A percentile compares a stretch with the other conserved stretches of the same genome.
phyloP scores from a whole-genome alignment of 2,329 filamentous ascomycete species.

The Paecilomyces sp. region DNA sequence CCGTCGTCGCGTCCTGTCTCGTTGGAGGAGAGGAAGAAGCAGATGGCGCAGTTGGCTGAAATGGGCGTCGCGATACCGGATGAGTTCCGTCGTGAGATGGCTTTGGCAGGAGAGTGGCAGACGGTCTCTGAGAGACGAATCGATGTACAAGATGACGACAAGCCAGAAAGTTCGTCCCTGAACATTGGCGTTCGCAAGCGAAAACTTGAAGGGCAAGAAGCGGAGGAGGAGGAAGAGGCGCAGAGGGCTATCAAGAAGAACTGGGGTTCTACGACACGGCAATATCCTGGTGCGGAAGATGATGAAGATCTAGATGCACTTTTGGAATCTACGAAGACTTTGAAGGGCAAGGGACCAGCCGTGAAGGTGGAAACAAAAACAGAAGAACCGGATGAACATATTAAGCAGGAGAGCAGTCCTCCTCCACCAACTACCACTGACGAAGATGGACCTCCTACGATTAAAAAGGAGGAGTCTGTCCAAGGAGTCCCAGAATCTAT shows the following conservation, averaged over 20 bases:
- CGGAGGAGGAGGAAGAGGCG: conserved; percentile 30
- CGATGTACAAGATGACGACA: conserved; percentile 24
- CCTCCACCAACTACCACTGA: conserved; percentile 5
- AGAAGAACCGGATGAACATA: conserved; percentile 1
- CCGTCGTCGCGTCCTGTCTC: conserved; percentile 37
- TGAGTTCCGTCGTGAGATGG: conserved; percentile 70
- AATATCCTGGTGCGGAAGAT: conserved; percentile 32
- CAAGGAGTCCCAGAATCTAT: conserved; percentile 4
- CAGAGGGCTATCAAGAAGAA: conserved; percentile 29
- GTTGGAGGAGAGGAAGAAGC: conserved; percentile 65
- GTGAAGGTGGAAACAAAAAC: conserved; percentile 10
- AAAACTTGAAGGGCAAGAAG: conserved; percentile 36
- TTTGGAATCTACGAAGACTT: conserved; percentile 31
- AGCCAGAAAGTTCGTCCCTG: conserved; percentile 16
- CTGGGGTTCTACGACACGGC: conserved; percentile 37
- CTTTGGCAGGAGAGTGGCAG: conserved; percentile 84
- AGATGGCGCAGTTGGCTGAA: conserved; percentile 79
- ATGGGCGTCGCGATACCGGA: conserved; percentile 82
- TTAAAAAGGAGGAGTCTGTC: conserved; percentile 22
- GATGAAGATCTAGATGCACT: conserved; percentile 37
- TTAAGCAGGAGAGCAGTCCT: conserved; percentile 3
- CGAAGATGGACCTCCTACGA: conserved; percentile 4
- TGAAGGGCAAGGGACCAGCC: conserved; percentile 20
- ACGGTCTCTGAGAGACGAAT: conserved; percentile 48
- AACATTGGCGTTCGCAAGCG: conserved; percentile 40